A percentile compares a stretch with the other conserved stretches of the same genome.
phyloP scores from a whole-genome alignment of 2,329 filamentous ascomycete species.

The Colletotrichum sp. region DNA sequence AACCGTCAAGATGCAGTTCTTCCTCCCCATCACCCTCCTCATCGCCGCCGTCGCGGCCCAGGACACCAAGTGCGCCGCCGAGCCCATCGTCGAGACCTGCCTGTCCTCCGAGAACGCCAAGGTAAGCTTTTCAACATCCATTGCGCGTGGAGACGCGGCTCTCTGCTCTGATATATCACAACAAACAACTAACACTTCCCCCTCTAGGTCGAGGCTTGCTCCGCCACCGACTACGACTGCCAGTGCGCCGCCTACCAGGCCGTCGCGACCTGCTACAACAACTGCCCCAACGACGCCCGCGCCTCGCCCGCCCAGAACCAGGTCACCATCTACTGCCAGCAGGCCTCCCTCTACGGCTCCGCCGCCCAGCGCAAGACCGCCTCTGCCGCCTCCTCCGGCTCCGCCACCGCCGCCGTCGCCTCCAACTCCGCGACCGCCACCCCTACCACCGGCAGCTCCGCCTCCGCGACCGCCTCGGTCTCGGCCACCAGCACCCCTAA shows the following conservation, averaged over 20 bases:
- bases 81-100: constrained; percentile 53
- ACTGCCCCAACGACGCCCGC: constrained; percentile 57
- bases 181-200: not conserved
- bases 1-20: constrained; percentile 50
- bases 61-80: constrained; percentile 42
- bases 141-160: not conserved
- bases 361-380: constrained; percentile 28
- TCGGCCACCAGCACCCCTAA: constrained; percentile 24
- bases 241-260: constrained; percentile 49
- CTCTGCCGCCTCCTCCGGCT: constrained; percentile 28
- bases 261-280: constrained; percentile 59
- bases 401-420: constrained; percentile 25
- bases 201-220: constrained; percentile 40
- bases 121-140: constrained; percentile 25
- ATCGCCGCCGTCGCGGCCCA: constrained; percentile 32
- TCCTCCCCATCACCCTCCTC: constrained; percentile 42
- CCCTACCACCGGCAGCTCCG: constrained; percentile 22
- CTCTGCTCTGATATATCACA: too few species aligned
- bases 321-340: constrained; percentile 49
- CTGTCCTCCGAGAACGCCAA: constrained; percentile 44
- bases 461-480: constrained; percentile 22
- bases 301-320: constrained; percentile 37
- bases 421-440: constrained; percentile 26
- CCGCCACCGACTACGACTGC: constrained; percentile 48
- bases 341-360: constrained; percentile 48